Evolutionary conservation across 2,329 filamentous ascomycete genomes (phyloP).

Genomic region (Harringtonia aguacate): DNA sequence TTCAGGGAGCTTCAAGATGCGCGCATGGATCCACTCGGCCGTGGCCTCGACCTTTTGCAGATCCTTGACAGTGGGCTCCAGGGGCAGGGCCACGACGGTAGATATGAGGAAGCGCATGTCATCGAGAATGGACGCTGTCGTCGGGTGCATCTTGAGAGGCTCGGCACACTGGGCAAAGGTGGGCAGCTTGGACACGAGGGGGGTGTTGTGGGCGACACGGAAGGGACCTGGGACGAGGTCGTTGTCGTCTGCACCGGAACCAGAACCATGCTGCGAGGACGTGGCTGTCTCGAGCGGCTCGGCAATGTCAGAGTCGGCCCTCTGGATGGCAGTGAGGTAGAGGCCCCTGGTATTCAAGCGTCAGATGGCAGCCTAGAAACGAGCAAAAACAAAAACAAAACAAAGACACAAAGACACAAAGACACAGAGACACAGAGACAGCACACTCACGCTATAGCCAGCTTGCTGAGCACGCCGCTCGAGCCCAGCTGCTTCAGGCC

Average conservation of each 20-base stretch:
- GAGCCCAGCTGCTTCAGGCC: slow-evolving; percentile 34
- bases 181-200: slow-evolving; percentile 30
- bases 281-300: slow-evolving; percentile 34
- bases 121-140: slow-evolving; percentile 38
- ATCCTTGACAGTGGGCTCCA: slow-evolving; percentile 21
- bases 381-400: slow-evolving; percentile 10
- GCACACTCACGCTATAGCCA: slow-evolving; percentile 34
- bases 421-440: background rate
- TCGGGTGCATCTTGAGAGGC: slow-evolving; percentile 31
- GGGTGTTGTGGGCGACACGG: slow-evolving; percentile 34
- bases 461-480: slow-evolving; percentile 34
- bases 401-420: background rate
- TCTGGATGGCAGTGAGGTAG: slow-evolving; percentile 14
- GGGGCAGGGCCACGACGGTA: slow-evolving; percentile 28
- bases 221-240: slow-evolving; percentile 14
- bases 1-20: slow-evolving; percentile 21
- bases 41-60: slow-evolving; percentile 26
- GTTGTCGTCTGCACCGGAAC: slow-evolving; percentile 22
- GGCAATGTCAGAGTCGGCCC: slow-evolving; percentile 36
- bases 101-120: slow-evolving; percentile 37
- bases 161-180: slow-evolving; percentile 30
- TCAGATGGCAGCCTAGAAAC: too few species aligned
- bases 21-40: slow-evolving; percentile 28
- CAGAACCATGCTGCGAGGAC: slow-evolving; percentile 30
- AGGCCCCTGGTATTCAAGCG: slow-evolving; percentile 4